These are phyloP conservation scores for Microstroma glucosiphilum DNA, from an alignment of 1,284 basidiomycete genomes.

Conservation along the genomic window DNA sequence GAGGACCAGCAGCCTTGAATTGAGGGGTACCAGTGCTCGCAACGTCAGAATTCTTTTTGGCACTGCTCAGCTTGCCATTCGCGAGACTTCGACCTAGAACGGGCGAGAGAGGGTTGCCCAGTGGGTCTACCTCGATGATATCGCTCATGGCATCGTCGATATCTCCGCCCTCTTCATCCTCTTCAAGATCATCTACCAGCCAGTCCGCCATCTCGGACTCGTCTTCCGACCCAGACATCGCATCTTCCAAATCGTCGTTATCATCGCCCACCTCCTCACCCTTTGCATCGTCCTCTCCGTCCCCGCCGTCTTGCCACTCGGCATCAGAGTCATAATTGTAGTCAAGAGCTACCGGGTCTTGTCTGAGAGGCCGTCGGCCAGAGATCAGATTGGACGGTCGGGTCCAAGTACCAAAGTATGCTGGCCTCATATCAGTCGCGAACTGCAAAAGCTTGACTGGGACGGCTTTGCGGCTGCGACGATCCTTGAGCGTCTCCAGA, in stretches of 20 bases:
- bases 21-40: conserved; percentile 1
- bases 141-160: conserved; percentile 19
- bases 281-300: conserved; percentile 44
- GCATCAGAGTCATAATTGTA: conserved; percentile 48
- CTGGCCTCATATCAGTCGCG: conserved; percentile 41
- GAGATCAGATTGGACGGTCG: conserved; percentile 42
- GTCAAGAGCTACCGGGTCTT: conserved; percentile 45
- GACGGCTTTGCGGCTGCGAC: conserved; percentile 28
- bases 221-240: conserved; percentile 20
- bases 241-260: conserved; percentile 27
- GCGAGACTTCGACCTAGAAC: conserved; percentile 3
- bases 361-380: conserved; percentile 37
- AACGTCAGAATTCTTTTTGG: not conserved
- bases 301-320: conserved; percentile 44
- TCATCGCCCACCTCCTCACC: conserved; percentile 34
- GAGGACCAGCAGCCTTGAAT: not conserved
- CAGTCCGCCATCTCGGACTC: conserved; percentile 50
- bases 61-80: not conserved
- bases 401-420: conserved; percentile 46
- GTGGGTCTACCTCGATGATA: conserved; percentile 27
- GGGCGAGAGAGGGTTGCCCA: conserved; percentile 16
- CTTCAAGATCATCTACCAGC: conserved; percentile 47
- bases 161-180: conserved; percentile 31
- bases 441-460: conserved; percentile 47
- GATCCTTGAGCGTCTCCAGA: conserved; percentile 34